Evolutionary conservation across 176 grass and related monocot species (phyloP).

Genomic region (Triticum monococcum): DNA sequence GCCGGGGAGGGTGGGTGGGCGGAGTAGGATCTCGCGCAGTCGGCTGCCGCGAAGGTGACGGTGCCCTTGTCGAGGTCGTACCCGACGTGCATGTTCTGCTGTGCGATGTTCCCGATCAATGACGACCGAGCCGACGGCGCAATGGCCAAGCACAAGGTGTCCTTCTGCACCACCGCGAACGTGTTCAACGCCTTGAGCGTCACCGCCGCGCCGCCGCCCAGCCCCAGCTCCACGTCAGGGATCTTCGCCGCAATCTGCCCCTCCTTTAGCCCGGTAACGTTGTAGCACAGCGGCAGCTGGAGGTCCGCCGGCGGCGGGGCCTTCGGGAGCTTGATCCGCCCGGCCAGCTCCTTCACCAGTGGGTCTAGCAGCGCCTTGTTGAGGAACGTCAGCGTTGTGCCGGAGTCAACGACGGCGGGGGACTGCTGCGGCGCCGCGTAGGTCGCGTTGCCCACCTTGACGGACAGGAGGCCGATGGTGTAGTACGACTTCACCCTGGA

Average conservation of each 20-base stretch:
- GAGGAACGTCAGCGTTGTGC: slow-evolving; percentile 9
- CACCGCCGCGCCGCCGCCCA: slow-evolving; percentile 32
- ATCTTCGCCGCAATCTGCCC: not conserved
- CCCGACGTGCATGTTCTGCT: slow-evolving; percentile 59
- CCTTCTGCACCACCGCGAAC: slow-evolving; percentile 17
- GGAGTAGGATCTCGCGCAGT: slow-evolving; percentile 28
- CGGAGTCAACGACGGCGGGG: too few species aligned
- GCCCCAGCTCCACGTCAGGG: slow-evolving; percentile 46
- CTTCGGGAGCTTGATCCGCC: slow-evolving; percentile 15
- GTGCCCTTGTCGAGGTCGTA: slow-evolving; percentile 52
- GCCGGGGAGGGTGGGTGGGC: not conserved
- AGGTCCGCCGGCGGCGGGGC: slow-evolving; percentile 23
- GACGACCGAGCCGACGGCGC: slow-evolving; percentile 13
- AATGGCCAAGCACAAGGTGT: slow-evolving; percentile 40
- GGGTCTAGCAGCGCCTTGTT: not conserved
- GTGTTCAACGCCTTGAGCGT: slow-evolving; percentile 42
- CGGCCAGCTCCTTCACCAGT: slow-evolving; percentile 27
- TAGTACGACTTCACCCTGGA: too few species aligned
- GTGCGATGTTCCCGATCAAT: slow-evolving; percentile 58
- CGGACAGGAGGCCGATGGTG: too few species aligned
- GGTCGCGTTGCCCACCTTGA: too few species aligned
- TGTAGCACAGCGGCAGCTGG: slow-evolving; percentile 40
- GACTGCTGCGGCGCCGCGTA: too few species aligned
- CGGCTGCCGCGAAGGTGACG: slow-evolving; percentile 43
- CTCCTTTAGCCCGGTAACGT: slow-evolving; percentile 4